Conservation (phyloP, 495 filamentous ascomycete species). For the Trichodelitschia bisporula region DNA sequence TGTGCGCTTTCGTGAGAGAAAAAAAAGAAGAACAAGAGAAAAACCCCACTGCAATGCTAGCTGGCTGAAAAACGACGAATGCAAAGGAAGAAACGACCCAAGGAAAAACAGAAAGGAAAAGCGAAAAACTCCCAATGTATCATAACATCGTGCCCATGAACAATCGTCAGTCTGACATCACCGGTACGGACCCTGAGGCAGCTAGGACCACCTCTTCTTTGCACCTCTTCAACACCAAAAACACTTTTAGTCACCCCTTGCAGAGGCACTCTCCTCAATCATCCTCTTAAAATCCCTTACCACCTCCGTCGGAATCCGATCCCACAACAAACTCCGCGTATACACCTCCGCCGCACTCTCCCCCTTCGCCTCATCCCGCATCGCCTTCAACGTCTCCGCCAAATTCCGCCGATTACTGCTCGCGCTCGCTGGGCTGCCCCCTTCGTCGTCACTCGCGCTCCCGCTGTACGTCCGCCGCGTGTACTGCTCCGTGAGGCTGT, state of each 20-base stretch:
- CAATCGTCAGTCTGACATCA: slow-evolving; percentile 6
- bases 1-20: too few relatives aligned
- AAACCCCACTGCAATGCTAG: too few relatives aligned
- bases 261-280: slow-evolving; percentile 24
- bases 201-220: neutral
- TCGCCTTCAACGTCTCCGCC: slow-evolving; percentile 57
- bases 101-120: too few relatives aligned
- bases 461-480: slow-evolving; percentile 26
- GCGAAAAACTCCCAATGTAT: slow-evolving; percentile 2
- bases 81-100: too few relatives aligned
- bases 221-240: slow-evolving; percentile 1
- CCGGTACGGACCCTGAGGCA: neutral
- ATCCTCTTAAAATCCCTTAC: slow-evolving; percentile 81
- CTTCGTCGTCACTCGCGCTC: slow-evolving; percentile 13
- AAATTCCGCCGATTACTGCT: slow-evolving; percentile 33
- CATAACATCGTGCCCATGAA: slow-evolving; percentile 3
- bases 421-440: slow-evolving; percentile 6
- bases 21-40: too few relatives aligned
- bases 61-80: too few relatives aligned
- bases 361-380: slow-evolving; percentile 41
- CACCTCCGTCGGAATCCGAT: slow-evolving; percentile 74
- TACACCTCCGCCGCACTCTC: slow-evolving; percentile 60
- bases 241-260: slow-evolving; percentile 1
- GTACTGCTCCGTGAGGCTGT: slow-evolving; percentile 54
- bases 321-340: slow-evolving; percentile 81